Conservation (phyloP, 2,329 filamentous ascomycete genomes). For the Arthrobotrys sinensis region DNA sequence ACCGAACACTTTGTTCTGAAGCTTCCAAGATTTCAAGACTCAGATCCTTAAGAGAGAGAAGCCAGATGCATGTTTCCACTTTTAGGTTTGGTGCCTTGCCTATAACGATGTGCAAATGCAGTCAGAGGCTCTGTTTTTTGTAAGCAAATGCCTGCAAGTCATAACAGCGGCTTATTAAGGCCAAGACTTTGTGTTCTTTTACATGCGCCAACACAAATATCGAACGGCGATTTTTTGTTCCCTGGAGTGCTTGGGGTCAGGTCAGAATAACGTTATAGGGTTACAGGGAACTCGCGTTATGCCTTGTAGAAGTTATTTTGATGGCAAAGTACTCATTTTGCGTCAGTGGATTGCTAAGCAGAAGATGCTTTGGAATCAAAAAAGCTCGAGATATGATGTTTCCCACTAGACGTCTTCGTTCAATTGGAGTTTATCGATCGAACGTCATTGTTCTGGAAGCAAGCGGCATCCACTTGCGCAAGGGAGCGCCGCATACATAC, state of each 20-base stretch:
- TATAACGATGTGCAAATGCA: neutral
- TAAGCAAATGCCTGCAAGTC: slow-evolving; percentile 35
- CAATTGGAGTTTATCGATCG: neutral
- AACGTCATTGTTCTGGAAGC: slow-evolving; percentile 22
- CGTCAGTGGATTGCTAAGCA: slow-evolving; percentile 17
- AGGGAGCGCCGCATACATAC: slow-evolving; percentile 16
- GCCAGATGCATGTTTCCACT: slow-evolving; percentile 22
- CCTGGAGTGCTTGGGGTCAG: slow-evolving; percentile 7
- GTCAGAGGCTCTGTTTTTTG: slow-evolving; percentile 40
- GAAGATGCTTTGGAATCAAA: neutral
- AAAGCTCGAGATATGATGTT: neutral
- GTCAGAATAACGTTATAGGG: slow-evolving; percentile 52
- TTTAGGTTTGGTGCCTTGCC: slow-evolving; percentile 41
- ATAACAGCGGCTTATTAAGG: slow-evolving; percentile 40
- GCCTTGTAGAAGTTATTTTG: slow-evolving; percentile 14
- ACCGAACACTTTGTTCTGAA: neutral
- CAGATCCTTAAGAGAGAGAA: slow-evolving; percentile 43
- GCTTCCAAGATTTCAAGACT: neutral
- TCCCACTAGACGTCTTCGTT: neutral
- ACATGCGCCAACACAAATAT: slow-evolving; percentile 35
- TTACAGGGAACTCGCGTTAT: slow-evolving; percentile 52
- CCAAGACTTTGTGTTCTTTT: slow-evolving; percentile 50
- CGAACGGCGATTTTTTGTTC: slow-evolving; percentile 12
- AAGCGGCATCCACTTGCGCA: slow-evolving; percentile 16
- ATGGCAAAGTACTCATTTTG: neutral